Evolutionary conservation across 2,329 filamentous ascomycete species (phyloP).

Genomic region (Ilyonectria robusta): DNA sequence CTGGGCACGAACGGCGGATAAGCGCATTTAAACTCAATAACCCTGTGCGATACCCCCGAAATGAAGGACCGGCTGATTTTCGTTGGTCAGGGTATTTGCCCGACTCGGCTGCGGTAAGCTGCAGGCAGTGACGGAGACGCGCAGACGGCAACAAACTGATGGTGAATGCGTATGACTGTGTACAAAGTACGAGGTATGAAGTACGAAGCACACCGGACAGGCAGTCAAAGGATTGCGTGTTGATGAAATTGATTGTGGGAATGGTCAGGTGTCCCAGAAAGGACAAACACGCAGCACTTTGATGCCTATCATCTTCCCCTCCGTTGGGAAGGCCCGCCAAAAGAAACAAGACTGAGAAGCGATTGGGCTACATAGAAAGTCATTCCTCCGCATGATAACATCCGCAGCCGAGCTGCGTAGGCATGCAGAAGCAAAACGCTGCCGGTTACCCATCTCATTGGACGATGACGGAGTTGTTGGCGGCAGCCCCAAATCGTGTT

Average conservation of each 20-base stretch:
- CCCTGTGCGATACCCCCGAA: not conserved
- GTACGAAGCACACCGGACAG: constrained; percentile 3
- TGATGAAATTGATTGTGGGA: not conserved
- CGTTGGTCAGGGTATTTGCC: constrained; percentile 11
- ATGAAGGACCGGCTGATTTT: constrained; percentile 16
- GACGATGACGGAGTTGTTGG: constrained; percentile 25
- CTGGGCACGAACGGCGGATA: not conserved
- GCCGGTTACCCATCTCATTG: constrained; percentile 25
- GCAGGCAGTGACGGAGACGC: constrained; percentile 39
- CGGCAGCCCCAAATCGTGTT: constrained; percentile 25
- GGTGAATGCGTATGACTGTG: not conserved
- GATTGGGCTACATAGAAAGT: not conserved
- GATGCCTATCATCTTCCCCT: not conserved
- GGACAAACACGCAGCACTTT: constrained; percentile 5
- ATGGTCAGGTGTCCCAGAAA: constrained; percentile 1
- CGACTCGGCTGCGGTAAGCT: constrained; percentile 16
- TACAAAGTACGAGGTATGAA: constrained; percentile 1
- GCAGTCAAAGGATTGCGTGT: constrained; percentile 25
- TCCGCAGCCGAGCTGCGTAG: constrained; percentile 9
- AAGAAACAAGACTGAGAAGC: constrained; percentile 5
- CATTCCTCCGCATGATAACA: constrained; percentile 16
- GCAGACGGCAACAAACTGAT: constrained; percentile 18
- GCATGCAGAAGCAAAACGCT: constrained; percentile 17
- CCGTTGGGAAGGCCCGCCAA: not conserved
- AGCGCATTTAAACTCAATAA: not conserved